Evolutionary conservation across 2,329 filamentous ascomycete species (phyloP).

Genomic region (Penicillium sp.): DNA sequence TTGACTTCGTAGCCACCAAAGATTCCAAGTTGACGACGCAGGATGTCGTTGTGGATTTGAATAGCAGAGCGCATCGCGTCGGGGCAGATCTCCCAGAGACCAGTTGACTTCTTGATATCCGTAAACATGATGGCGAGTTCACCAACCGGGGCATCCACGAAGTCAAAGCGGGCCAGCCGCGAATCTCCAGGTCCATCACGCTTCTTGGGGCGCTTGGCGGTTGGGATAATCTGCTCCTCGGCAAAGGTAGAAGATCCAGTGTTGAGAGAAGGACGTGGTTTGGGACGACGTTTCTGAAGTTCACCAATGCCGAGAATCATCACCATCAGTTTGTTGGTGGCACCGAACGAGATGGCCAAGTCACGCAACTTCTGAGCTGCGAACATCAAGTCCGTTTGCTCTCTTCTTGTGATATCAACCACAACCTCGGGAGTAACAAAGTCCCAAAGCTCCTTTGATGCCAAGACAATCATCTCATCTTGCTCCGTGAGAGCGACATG

Average conservation of each 20-base stretch:
- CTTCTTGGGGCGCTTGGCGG: constrained; percentile 65
- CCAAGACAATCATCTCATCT: constrained; percentile 91
- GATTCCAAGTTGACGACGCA: constrained; percentile 87
- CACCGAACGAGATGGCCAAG: constrained; percentile 91
- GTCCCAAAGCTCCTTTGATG: constrained; percentile 93
- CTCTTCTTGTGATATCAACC: constrained; percentile 85
- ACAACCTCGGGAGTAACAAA: constrained; percentile 87
- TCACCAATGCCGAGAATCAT: constrained; percentile 97
- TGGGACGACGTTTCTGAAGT: constrained; percentile 78
- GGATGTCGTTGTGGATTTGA: constrained; percentile 94
- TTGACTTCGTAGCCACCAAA: constrained; percentile 99
- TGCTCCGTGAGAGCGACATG: constrained; percentile 79
- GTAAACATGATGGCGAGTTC: constrained; percentile 95
- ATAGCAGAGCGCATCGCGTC: constrained; percentile 96
- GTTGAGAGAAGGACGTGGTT: constrained; percentile 80
- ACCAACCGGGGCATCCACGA: constrained; percentile 87
- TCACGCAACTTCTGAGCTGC: constrained; percentile 93
- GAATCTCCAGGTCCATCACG: constrained; percentile 72
- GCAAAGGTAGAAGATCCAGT: constrained; percentile 76
- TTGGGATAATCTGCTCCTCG: constrained; percentile 61
- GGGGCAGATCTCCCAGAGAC: constrained; percentile 92
- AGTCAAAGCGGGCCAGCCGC: constrained; percentile 81
- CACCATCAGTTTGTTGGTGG: constrained; percentile 94
- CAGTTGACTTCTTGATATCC: constrained; percentile 97
- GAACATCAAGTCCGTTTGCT: constrained; percentile 87